These are phyloP conservation scores for Diplodia intermedia DNA, from an alignment of 2,329 filamentous ascomycete genomes.

Conservation along the genomic window DNA sequence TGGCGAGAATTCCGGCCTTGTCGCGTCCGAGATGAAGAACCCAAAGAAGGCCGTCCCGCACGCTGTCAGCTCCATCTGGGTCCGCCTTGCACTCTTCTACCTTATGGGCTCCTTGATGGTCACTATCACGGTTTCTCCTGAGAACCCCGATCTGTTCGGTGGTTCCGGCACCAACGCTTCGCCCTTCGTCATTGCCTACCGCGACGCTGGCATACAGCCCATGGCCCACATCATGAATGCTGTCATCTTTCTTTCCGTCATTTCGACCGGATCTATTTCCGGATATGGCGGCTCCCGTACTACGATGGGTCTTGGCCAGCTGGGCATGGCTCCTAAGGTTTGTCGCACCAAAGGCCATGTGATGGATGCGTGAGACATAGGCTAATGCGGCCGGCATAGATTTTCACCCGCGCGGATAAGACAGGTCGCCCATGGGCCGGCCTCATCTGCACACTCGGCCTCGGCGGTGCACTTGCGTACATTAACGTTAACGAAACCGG, in stretches of 20 bases:
- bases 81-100: slow-evolving; percentile 56
- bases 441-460: slow-evolving; percentile 38
- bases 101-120: slow-evolving; percentile 55
- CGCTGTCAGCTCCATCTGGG: slow-evolving; percentile 56
- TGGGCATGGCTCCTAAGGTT: slow-evolving; percentile 52
- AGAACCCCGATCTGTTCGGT: slow-evolving; percentile 52
- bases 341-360: background rate
- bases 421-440: slow-evolving; percentile 48
- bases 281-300: slow-evolving; percentile 55
- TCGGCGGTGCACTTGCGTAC: slow-evolving; percentile 47
- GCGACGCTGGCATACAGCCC: slow-evolving; percentile 47
- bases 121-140: slow-evolving; percentile 53
- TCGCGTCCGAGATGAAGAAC: slow-evolving; percentile 55
- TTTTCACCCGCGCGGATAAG: slow-evolving; percentile 43
- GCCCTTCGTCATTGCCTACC: slow-evolving; percentile 57
- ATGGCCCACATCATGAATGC: slow-evolving; percentile 58
- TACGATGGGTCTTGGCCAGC: slow-evolving; percentile 53
- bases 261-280: slow-evolving; percentile 55
- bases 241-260: slow-evolving; percentile 56
- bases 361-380: background rate
- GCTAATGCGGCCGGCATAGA: background rate
- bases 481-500: slow-evolving; percentile 54
- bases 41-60: slow-evolving; percentile 53
- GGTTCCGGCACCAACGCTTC: slow-evolving; percentile 52
- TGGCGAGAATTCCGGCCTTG: slow-evolving; percentile 53